A percentile compares a stretch with the other conserved stretches of the same genome.
phyloP scores from a whole-genome alignment of 306 rosid species.

The Quercus alba region DNA sequence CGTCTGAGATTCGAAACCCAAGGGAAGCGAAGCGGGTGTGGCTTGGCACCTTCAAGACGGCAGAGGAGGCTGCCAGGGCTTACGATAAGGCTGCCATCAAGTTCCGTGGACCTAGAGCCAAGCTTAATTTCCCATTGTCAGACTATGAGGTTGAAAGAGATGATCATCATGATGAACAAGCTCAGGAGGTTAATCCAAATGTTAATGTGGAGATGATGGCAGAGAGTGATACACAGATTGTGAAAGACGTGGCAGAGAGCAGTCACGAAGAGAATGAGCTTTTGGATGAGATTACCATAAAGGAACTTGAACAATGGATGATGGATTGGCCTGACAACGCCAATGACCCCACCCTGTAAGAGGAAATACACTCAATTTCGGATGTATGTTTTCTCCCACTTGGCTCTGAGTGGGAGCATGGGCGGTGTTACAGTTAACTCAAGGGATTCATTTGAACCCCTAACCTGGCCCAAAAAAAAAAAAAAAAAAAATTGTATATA shows the following conservation, averaged over 20 bases:
- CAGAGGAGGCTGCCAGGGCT: slow-evolving; percentile 58
- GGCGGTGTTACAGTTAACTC: no score
- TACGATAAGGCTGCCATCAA: slow-evolving; percentile 56
- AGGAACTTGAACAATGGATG: no score
- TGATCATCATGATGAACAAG: not conserved
- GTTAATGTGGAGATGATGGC: not conserved
- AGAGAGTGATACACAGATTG: not conserved
- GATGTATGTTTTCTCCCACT: no score
- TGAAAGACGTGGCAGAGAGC: not conserved
- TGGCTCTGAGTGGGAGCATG: no score
- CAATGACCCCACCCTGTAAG: no score
- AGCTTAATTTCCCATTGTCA: slow-evolving; percentile 39
- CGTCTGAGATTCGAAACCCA: slow-evolving; percentile 27
- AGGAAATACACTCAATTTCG: no score
- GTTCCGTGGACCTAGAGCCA: slow-evolving; percentile 42
- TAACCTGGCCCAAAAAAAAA: no score
- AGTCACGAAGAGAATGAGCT: not conserved
- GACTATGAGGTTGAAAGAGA: not conserved
- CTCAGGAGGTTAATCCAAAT: not conserved
- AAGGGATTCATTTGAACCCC: no score
- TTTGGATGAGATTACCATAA: not conserved
- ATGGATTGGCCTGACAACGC: no score
- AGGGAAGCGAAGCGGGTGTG: slow-evolving; percentile 35
- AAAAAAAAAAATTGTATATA: no score
- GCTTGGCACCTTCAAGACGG: slow-evolving; percentile 60